Evolutionary conservation across 805 yeast genomes (phyloP).

Genomic region (Metschnikowia hibisci): DNA sequence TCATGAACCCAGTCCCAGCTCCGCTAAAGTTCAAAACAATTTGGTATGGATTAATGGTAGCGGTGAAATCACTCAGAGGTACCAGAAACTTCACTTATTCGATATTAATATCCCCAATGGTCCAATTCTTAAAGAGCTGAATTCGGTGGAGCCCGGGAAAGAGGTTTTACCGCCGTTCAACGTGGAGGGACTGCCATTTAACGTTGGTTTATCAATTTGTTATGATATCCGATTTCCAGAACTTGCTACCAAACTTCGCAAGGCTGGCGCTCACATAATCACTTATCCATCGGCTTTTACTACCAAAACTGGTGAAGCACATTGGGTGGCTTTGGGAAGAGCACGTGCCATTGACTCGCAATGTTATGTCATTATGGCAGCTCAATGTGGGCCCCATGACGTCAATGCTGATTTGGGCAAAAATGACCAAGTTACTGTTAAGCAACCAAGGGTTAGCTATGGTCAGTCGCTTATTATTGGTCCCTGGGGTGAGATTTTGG

Average conservation of each 20-base stretch:
- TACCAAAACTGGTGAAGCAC: conserved; percentile 84
- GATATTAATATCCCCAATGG: conserved; percentile 84
- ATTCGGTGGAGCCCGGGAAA: conserved; percentile 77
- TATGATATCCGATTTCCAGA: conserved; percentile 90
- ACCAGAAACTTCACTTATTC: conserved; percentile 84
- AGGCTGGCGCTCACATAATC: conserved; percentile 69
- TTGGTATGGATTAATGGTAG: conserved; percentile 62
- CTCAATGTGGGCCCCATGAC: conserved; percentile 78
- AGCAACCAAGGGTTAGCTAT: conserved; percentile 59
- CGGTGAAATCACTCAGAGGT: conserved; percentile 65
- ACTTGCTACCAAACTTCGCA: conserved; percentile 54
- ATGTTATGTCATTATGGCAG: conserved; percentile 82
- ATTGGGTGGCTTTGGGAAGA: conserved; percentile 76
- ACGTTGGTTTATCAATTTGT: conserved; percentile 71
- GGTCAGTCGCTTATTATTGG: conserved; percentile 87
- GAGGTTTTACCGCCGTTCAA: conserved; percentile 31
- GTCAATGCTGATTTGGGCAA: conserved; percentile 34
- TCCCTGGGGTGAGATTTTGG: conserved; percentile 84
- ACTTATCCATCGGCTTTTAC: conserved; percentile 94
- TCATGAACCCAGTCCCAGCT: conserved; percentile 64
- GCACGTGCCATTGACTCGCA: conserved; percentile 90
- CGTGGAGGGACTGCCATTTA: conserved; percentile 18
- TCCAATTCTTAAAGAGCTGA: conserved; percentile 73
- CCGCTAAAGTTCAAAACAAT: conserved; percentile 56
- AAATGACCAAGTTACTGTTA: conserved; percentile 15